phyloP scores from a whole-genome alignment of 2,329 filamentous ascomycete species.

The Pseudocercospora vitis region DNA sequence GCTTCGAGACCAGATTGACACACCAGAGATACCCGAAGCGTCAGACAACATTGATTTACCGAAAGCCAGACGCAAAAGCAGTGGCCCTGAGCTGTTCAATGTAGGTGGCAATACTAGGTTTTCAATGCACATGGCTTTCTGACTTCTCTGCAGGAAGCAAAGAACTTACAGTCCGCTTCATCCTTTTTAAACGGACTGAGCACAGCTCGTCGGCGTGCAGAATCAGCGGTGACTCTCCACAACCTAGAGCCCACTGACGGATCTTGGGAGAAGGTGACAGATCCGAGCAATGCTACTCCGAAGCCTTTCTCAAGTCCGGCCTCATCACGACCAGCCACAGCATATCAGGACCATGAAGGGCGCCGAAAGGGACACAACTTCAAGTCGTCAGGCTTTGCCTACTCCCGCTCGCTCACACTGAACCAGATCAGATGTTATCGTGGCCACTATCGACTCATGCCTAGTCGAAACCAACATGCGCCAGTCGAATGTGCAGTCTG shows the following conservation, averaged over 20 bases:
- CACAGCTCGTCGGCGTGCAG: conserved; percentile 35
- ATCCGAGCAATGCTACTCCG: conserved; percentile 9
- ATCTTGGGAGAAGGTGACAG: conserved; percentile 14
- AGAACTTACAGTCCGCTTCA: conserved; percentile 35
- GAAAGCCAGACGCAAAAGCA: conserved; percentile 35
- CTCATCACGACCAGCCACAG: conserved; percentile 16
- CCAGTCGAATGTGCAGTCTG: conserved; percentile 39
- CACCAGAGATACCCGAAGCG: conserved; percentile 31
- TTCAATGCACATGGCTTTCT: not conserved
- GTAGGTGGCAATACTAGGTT: conserved; percentile 24
- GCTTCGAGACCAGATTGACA: conserved; percentile 36
- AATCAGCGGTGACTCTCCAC: conserved; percentile 27
- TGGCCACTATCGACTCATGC: conserved; percentile 31
- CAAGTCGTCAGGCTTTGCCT: conserved; percentile 38
- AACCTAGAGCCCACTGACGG: conserved; percentile 15
- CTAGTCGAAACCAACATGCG: conserved; percentile 34
- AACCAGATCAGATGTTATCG: conserved; percentile 36
- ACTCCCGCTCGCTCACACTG: conserved; percentile 32
- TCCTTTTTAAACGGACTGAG: conserved; percentile 38
- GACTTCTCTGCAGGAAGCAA: conserved; percentile 33
- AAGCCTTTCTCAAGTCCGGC: conserved; percentile 23
- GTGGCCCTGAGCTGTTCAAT: conserved; percentile 38
- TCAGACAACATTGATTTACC: conserved; percentile 25
- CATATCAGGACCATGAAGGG: conserved; percentile 24
- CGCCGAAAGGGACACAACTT: conserved; percentile 34